Evolutionary conservation across 305 asterid species (phyloP).

Genomic region (Stenogyne calaminthoides): DNA sequence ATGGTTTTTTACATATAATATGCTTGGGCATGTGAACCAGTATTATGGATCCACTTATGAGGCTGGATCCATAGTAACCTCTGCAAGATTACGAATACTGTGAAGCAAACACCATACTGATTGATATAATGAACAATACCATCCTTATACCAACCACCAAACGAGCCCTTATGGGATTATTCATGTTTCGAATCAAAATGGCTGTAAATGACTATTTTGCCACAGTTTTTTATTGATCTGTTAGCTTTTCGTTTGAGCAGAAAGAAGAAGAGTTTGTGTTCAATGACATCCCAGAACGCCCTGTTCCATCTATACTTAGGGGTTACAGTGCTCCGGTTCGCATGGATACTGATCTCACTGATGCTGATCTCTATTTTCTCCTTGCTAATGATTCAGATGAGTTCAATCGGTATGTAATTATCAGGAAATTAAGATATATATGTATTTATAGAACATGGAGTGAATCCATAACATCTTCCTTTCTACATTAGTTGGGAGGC

Average conservation of each 20-base stretch:
- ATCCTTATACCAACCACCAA: too few relatives aligned
- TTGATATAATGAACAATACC: too few relatives aligned
- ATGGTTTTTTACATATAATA: too few relatives aligned
- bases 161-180: not conserved
- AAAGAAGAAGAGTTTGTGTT: constrained; percentile 91
- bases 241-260: constrained; percentile 45
- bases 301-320: constrained; percentile 82
- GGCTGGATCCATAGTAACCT: too few relatives aligned
- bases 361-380: constrained; percentile 74
- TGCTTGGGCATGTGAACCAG: too few relatives aligned
- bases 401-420: constrained; percentile 74
- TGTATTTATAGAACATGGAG: not conserved
- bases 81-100: too few relatives aligned
- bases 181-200: not conserved
- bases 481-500: constrained; percentile 84
- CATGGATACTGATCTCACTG: constrained; percentile 80
- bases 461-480: constrained; percentile 19
- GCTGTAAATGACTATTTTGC: constrained; percentile 3
- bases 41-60: too few relatives aligned
- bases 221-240: constrained; percentile 16
- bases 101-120: too few relatives aligned
- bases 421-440: not conserved
- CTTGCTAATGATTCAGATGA: constrained; percentile 96
- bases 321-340: constrained; percentile 98
- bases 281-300: constrained; percentile 61